phyloP scores from a whole-genome alignment of 345 rosid genomes.

The Salix brachista region DNA sequence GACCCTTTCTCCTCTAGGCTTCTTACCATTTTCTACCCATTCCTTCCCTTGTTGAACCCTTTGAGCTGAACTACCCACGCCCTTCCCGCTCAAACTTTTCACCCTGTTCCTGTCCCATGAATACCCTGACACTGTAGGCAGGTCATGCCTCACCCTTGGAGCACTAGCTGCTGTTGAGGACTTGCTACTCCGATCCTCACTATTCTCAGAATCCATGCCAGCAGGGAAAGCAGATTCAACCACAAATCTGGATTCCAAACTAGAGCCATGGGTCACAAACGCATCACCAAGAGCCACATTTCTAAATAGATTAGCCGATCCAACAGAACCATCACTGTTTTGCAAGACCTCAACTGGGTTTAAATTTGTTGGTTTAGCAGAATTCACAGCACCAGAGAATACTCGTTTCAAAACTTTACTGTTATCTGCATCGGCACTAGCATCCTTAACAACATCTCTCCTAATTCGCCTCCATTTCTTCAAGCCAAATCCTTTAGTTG shows the following conservation, averaged over 20 bases:
- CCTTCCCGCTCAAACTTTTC: slow-evolving; percentile 47
- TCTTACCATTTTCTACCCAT: slow-evolving; percentile 54
- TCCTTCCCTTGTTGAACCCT: slow-evolving; percentile 48
- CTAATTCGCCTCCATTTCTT: slow-evolving; percentile 79
- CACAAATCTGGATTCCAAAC: slow-evolving; percentile 50
- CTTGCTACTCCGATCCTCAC: slow-evolving; percentile 68
- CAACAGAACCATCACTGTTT: slow-evolving; percentile 40
- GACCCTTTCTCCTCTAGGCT: slow-evolving; percentile 76
- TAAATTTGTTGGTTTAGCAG: slow-evolving; percentile 33
- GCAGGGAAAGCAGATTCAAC: slow-evolving; percentile 43
- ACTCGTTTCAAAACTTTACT: slow-evolving; percentile 65
- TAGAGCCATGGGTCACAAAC: slow-evolving; percentile 28
- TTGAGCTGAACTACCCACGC: slow-evolving; percentile 36
- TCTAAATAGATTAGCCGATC: slow-evolving; percentile 37
- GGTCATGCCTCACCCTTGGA: slow-evolving; percentile 45
- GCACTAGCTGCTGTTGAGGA: slow-evolving; percentile 76
- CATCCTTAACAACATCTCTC: slow-evolving; percentile 57
- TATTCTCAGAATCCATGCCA: slow-evolving; percentile 56
- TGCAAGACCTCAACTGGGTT: slow-evolving; percentile 30
- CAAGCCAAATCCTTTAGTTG: slow-evolving; percentile 60
- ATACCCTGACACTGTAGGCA: slow-evolving; percentile 33
- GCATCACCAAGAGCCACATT: slow-evolving; percentile 31
- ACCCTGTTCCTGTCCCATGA: slow-evolving; percentile 39
- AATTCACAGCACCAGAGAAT: slow-evolving; percentile 43
- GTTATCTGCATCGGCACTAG: slow-evolving; percentile 30